phyloP scores from a whole-genome alignment of 768 basidiomycete genomes.

The Cyclocybe aegerita region DNA sequence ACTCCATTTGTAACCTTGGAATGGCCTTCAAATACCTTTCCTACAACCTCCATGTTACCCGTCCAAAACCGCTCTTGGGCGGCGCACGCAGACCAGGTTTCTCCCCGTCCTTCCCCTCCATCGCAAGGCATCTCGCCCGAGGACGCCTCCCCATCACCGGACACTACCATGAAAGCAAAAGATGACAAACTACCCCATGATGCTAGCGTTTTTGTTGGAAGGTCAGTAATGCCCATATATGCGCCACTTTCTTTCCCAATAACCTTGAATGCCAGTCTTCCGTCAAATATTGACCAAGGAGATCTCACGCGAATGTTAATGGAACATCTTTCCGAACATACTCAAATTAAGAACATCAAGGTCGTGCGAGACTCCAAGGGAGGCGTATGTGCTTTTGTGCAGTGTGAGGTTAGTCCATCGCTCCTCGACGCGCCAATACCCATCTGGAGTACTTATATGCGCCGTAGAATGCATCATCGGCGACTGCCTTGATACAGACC shows the following conservation, averaged over 20 bases:
- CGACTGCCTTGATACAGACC: constrained; percentile 56
- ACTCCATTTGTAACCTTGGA: constrained; percentile 21
- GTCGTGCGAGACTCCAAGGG: constrained; percentile 76
- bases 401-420: constrained; percentile 63
- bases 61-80: constrained; percentile 1
- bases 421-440: constrained; percentile 2
- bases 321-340: constrained; percentile 65
- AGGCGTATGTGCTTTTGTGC: constrained; percentile 82
- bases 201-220: constrained; percentile 83
- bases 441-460: constrained; percentile 10
- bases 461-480: constrained; percentile 54
- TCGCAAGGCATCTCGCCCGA: constrained; percentile 26
- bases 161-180: constrained; percentile 27
- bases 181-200: constrained; percentile 64
- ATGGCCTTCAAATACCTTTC: constrained; percentile 9
- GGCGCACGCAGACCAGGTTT: not conserved
- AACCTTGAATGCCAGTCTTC: constrained; percentile 47
- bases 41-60: constrained; percentile 16
- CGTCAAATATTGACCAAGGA: constrained; percentile 61
- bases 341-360: constrained; percentile 65
- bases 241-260: not conserved
- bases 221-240: constrained; percentile 38
- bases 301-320: constrained; percentile 62
- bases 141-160: constrained; percentile 11
- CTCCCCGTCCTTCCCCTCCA: constrained; percentile 35